Conservation (phyloP, 106 monocot genomes). For the Dendrobium chrysotoxum region DNA sequence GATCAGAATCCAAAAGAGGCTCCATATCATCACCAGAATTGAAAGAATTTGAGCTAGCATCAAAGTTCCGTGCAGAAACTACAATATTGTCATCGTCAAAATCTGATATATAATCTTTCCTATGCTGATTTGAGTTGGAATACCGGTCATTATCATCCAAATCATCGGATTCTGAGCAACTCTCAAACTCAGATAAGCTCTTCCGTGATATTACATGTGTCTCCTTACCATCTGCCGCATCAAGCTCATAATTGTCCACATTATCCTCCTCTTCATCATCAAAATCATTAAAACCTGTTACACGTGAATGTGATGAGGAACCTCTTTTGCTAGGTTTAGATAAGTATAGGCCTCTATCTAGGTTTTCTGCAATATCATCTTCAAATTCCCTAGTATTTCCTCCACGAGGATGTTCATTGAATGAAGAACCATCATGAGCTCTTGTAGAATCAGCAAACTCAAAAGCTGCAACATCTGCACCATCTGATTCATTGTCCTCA, state of each 20-base stretch:
- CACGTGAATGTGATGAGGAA: slow-evolving; percentile 6
- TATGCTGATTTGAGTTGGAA: slow-evolving; percentile 10
- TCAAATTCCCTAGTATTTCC: slow-evolving; percentile 19
- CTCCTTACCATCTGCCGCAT: slow-evolving; percentile 20
- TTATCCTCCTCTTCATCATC: slow-evolving; percentile 93
- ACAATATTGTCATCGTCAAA: slow-evolving; percentile 39
- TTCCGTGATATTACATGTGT: slow-evolving; percentile 22
- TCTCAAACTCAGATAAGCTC: slow-evolving; percentile 57
- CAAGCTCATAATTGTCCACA: slow-evolving; percentile 79
- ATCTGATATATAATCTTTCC: slow-evolving; percentile 13
- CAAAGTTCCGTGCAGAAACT: slow-evolving; percentile 18
- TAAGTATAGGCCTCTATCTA: slow-evolving; percentile 21
- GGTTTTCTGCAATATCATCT: slow-evolving; percentile 15
- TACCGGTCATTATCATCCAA: slow-evolving; percentile 21
- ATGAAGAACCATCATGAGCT: slow-evolving; percentile 13
- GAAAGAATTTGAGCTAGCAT: slow-evolving; percentile 15
- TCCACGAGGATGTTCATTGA: slow-evolving; percentile 15
- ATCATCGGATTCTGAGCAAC: slow-evolving; percentile 47
- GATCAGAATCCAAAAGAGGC: slow-evolving; percentile 20
- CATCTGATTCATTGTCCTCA: slow-evolving; percentile 96
- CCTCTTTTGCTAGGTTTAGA: slow-evolving; percentile 25
- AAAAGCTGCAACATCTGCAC: slow-evolving; percentile 98
- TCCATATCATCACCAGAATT: slow-evolving; percentile 31
- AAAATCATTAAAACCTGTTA: slow-evolving; percentile 89
- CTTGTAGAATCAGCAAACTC: slow-evolving; percentile 85